These are phyloP conservation scores for Melocanna baccifera DNA, from an alignment of 176 grass and related monocot genomes.

Conservation along the genomic window DNA sequence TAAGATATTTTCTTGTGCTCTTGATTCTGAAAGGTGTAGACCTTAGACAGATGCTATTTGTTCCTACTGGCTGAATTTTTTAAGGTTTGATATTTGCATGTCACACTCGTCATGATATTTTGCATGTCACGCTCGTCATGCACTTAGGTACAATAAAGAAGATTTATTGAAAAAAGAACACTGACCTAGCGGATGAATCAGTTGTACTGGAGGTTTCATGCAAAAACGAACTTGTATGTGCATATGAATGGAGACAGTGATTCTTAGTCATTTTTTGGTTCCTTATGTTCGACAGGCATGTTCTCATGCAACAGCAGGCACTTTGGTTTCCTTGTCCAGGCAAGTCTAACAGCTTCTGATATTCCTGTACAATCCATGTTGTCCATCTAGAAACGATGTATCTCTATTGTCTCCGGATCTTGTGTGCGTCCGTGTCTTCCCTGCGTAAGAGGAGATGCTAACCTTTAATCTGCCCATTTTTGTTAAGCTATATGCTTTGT, in stretches of 20 bases:
- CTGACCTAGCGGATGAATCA: not conserved
- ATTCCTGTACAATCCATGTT: not conserved
- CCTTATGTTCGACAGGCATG: not conserved
- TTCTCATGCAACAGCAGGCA: not conserved
- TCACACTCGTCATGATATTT: not conserved
- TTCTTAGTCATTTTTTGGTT: not conserved
- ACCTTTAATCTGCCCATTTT: not conserved
- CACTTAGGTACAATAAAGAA: not conserved
- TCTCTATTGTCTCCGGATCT: not conserved
- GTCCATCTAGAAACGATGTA: not conserved
- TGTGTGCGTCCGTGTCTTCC: not conserved
- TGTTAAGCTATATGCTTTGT: not conserved
- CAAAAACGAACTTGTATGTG: not conserved
- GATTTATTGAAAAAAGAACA: not conserved
- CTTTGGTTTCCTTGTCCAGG: not conserved
- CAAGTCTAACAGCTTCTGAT: not conserved
- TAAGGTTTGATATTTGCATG: not conserved
- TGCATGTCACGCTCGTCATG: not conserved
- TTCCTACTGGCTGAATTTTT: not conserved
- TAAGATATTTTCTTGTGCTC: not conserved
- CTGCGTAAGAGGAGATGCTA: not conserved
- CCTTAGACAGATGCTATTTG: not conserved
- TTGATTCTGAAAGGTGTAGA: not conserved
- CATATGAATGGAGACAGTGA: not conserved
- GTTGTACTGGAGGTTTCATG: not conserved